A percentile compares a stretch with the other conserved stretches of the same genome.
Evolutionary conservation across 495 filamentous ascomycete species (phyloP).

Genomic region (Trichocladium antarcticum): DNA sequence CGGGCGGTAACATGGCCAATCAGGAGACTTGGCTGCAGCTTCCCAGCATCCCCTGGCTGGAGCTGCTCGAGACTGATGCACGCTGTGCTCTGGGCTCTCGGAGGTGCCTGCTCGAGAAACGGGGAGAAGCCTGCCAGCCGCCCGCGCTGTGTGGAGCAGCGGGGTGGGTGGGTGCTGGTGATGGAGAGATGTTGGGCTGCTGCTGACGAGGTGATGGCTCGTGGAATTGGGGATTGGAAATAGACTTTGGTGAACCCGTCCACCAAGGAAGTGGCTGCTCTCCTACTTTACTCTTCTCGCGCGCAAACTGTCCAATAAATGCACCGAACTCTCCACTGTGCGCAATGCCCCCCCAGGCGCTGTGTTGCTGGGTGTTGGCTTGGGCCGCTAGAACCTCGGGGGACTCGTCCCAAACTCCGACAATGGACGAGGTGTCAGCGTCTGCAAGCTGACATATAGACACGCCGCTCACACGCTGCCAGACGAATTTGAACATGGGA

Average conservation of each 20-base stretch:
- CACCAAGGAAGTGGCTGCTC: too few relatives aligned
- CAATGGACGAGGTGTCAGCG: neutral
- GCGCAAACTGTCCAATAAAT: too few relatives aligned
- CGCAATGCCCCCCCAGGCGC: neutral
- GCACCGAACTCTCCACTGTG: neutral
- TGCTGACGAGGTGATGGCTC: too few relatives aligned
- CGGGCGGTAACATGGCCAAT: constrained; percentile 38
- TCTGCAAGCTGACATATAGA: neutral
- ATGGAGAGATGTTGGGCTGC: too few relatives aligned
- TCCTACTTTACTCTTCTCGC: too few relatives aligned
- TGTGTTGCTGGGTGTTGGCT: neutral
- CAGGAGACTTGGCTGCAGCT: constrained; percentile 16
- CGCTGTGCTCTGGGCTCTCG: constrained; percentile 4
- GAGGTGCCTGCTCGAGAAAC: neutral
- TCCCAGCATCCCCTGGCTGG: constrained; percentile 17
- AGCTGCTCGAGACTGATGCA: constrained; percentile 2
- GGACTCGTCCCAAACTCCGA: too few relatives aligned
- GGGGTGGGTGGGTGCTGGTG: neutral
- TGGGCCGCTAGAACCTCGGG: neutral
- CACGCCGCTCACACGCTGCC: neutral
- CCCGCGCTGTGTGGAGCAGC: neutral
- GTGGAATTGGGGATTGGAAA: too few relatives aligned
- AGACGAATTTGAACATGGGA: neutral
- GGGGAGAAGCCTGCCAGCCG: neutral
- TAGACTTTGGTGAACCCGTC: too few relatives aligned